Base-by-base conservation (phyloP, 139 green algal genomes). In the Closterium sp. region DNA sequence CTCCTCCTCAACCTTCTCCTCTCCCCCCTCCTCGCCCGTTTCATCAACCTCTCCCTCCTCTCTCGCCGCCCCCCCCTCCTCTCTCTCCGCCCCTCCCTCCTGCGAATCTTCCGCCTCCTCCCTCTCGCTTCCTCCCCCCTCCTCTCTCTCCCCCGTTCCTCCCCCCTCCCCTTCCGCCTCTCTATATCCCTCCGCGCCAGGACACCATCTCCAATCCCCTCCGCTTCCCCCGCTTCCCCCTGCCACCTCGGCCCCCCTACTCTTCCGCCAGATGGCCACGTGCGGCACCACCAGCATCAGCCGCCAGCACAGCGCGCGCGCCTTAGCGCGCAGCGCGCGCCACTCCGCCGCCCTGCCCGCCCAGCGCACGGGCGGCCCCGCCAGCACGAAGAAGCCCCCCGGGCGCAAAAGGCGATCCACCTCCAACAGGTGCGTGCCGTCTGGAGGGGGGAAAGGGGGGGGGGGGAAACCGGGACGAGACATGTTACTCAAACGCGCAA, bases 371-470 rank as follows among this genome's bases (percentile, higher is more conserved):
- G 88, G 87, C 24, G 91, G 91, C 19, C 91, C 87, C 24, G 87
- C 45, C 29, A 93, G 87, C 27, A 93, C 91, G 31, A 86, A 93
- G 27, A 86, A 94, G 31, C 88, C 91, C 38, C 89, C 70, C 38
- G 88, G 11, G 22, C 91, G 91, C 73, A 93, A 88, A 9, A 93
- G 6, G 84, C 91, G 91, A 27, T 93, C 89, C 73, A 93, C 34
- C 34, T 93, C 91, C 4, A 90, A n/a, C 88, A 93, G 89, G 88
- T 89, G 73, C 73, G 38, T 45, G 88, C 91, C 91, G 28, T 91
- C 91, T 92, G 62, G 62, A 7, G n/a, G n/a, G n/a, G 62, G 17
- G 62, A 79, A 13, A 79, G 17, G 62, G 17, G 17, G 62, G 62
- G n/a, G n/a, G n/a, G n/a, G n/a, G n/a, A n/a, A n/a, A n/a, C n/a